Evolutionary conservation across 768 basidiomycete genomes (phyloP).

Genomic region (Calocera cornea): DNA sequence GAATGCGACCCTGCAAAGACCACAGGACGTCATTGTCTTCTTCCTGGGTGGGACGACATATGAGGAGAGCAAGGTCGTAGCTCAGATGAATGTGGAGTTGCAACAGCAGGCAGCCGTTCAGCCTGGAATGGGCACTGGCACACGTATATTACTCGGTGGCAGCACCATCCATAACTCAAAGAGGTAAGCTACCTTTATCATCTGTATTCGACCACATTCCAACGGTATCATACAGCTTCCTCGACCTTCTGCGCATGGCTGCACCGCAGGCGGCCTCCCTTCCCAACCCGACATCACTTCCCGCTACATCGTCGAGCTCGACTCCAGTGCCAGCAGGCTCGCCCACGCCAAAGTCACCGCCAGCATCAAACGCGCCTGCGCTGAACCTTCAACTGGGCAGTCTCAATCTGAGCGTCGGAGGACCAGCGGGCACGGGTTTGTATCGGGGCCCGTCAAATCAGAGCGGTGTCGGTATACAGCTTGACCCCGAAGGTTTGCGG

Average conservation of each 20-base stretch:
- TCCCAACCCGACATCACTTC: conserved; percentile 22
- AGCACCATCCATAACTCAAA: conserved; percentile 92
- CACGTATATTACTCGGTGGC: conserved; percentile 76
- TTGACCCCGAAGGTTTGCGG: conserved; percentile 20
- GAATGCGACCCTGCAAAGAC: conserved; percentile 66
- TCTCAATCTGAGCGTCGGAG: conserved; percentile 89
- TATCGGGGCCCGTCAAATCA: conserved; percentile 58
- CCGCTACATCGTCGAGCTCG: conserved; percentile 43
- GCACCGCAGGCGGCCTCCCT: not conserved
- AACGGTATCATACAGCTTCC: conserved; percentile 39
- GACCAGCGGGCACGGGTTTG: conserved; percentile 64
- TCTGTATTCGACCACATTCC: not conserved
- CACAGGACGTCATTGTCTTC: conserved; percentile 93
- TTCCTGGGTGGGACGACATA: conserved; percentile 95
- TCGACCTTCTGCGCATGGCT: conserved; percentile 54
- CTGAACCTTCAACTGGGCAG: conserved; percentile 84
- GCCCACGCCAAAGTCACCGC: conserved; percentile 19
- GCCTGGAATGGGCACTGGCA: conserved; percentile 37
- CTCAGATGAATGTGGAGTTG: conserved; percentile 72
- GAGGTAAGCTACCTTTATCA: conserved; percentile 38
- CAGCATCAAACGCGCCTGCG: conserved; percentile 48
- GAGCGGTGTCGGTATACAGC: conserved; percentile 46
- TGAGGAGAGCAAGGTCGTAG: conserved; percentile 78
- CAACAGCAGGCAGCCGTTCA: conserved; percentile 9
- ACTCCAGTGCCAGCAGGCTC: conserved; percentile 69